Base-by-base conservation (phyloP, 371 early-diverging fungal genomes). In the Lichtheimia corymbifera region DNA sequence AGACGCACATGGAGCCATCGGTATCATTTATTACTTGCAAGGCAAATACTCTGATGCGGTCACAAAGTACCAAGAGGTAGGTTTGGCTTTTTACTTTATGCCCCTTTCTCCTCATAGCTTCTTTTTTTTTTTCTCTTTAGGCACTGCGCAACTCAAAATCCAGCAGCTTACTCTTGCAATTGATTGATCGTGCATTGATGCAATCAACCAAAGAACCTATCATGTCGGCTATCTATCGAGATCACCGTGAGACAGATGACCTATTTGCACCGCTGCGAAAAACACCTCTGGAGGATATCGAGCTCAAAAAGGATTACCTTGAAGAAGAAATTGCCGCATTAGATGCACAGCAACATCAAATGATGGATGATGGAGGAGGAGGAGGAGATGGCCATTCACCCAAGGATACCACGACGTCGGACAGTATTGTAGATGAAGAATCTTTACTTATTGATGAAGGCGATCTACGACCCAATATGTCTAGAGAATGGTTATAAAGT, bases 1-100 rank as follows among this genome's bases (percentile, higher is more conserved):
- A 0, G 56, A 66, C 30, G 71, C 73, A 1, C 65, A 71, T 50
- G 63, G 73, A 0, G 71, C 75, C 0, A 57, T 88, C 0, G 90
- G 82, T 5, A 65, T 82, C 43, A 79, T 87, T 2, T 70, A 77
- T 30, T 84, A 88, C 45, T 59, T 73, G 20, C 71, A 75, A 55
- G 69, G 75, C 13, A 62, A 74, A 18, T 55, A 70, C 5, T 64
- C 68, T 1, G 79, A 77, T 17, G 88, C 89, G 11, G 71, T 87
- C 20, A 71, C 69, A 20, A 64, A 73, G 9, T 85, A 84, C 63
- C 78, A 83, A 40, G 66, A 82, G 67, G 83, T 79, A 56, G 12
- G 22, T 44, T 25, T 44, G 12, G 11, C 15, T 13, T 27, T 27
- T 27, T 13, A 54, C 41, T 1, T 40, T 40, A 28, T 54, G 35